phyloP scores from a whole-genome alignment of 352 stramenopile species.

The Pythium rhizo-oryzae region DNA sequence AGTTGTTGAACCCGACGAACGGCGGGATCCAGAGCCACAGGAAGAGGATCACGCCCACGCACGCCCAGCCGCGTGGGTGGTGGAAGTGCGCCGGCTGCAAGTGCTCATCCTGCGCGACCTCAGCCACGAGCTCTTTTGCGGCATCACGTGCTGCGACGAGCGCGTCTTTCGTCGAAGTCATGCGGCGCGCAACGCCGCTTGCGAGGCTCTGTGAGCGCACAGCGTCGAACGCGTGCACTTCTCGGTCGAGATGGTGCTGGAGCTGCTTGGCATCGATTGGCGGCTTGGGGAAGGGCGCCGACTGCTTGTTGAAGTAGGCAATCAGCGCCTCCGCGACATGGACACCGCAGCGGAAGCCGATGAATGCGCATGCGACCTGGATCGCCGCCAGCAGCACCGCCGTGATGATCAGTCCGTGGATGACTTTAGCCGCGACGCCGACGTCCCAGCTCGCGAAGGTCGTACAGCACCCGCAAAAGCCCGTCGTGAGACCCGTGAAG shows the following conservation, averaged over 20 bases:
- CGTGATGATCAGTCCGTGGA: conserved; percentile 25
- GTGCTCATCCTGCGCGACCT: conserved; percentile 24
- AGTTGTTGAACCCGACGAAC: conserved; percentile 27
- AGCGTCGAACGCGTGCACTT: conserved; percentile 8
- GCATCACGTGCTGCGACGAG: conserved; percentile 16
- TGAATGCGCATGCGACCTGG: conserved; percentile 21
- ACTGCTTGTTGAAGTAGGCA: conserved; percentile 7
- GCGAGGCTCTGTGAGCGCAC: conserved; percentile 7
- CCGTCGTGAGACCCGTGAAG: conserved; percentile 35
- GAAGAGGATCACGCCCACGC: conserved; percentile 9
- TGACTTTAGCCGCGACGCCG: conserved; percentile 23
- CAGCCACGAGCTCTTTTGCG: conserved; percentile 5
- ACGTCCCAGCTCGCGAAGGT: conserved; percentile 41
- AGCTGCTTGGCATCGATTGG: conserved; percentile 22
- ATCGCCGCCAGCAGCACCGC: conserved; percentile 24
- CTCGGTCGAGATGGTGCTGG: conserved; percentile 11
- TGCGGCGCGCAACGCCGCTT: conserved; percentile 15
- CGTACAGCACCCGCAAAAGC: conserved; percentile 42
- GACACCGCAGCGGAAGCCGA: conserved; percentile 19
- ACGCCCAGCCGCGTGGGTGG: conserved; percentile 1
- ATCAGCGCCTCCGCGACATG: conserved; percentile 24
- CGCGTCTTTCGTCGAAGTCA: conserved; percentile 9
- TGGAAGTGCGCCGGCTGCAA: conserved; percentile 2
- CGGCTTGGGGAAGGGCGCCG: conserved; percentile 19
- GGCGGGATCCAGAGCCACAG: conserved; percentile 29